Evolutionary conservation across 345 rosid genomes (phyloP).

Genomic region (Anastatica hierochuntica): DNA sequence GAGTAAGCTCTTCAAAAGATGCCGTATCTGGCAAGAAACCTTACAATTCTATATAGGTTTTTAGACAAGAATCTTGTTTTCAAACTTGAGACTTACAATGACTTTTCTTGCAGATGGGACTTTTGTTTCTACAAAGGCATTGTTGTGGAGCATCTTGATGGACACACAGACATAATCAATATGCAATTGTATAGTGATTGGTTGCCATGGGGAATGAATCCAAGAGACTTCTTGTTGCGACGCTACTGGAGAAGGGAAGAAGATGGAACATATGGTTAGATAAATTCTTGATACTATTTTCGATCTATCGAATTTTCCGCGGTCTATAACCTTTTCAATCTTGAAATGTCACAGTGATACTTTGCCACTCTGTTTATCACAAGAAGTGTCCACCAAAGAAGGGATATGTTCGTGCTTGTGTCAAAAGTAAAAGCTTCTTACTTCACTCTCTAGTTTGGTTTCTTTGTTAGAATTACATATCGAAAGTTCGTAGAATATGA

Average conservation of each 20-base stretch:
- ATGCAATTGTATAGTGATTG: conserved; percentile 57
- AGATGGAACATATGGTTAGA: conserved; percentile 84
- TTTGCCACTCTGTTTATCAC: conserved; percentile 82
- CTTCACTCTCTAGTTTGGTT: neutral
- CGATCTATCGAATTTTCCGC: no score
- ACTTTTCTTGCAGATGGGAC: conserved; percentile 80
- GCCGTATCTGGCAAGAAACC: no score
- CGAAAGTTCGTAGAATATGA: no score
- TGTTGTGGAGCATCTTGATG: conserved; percentile 85
- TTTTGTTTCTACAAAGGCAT: conserved; percentile 59
- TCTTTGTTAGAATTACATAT: no score
- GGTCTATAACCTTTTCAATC: conserved; percentile 4
- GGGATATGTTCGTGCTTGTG: conserved; percentile 79
- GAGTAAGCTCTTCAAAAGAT: conserved; percentile 86
- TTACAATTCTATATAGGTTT: no score
- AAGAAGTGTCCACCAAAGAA: conserved; percentile 55
- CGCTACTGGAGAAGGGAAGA: conserved; percentile 98
- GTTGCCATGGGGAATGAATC: conserved; percentile 80
- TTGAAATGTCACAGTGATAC: conserved; percentile 51
- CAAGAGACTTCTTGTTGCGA: conserved; percentile 66
- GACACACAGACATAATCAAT: conserved; percentile 80
- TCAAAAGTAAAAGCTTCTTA: conserved; percentile 64
- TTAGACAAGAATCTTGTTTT: no score
- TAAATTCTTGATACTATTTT: no score
- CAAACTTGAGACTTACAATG: no score